phyloP scores from a whole-genome alignment of 768 basidiomycete species.

The Trametes villosa region DNA sequence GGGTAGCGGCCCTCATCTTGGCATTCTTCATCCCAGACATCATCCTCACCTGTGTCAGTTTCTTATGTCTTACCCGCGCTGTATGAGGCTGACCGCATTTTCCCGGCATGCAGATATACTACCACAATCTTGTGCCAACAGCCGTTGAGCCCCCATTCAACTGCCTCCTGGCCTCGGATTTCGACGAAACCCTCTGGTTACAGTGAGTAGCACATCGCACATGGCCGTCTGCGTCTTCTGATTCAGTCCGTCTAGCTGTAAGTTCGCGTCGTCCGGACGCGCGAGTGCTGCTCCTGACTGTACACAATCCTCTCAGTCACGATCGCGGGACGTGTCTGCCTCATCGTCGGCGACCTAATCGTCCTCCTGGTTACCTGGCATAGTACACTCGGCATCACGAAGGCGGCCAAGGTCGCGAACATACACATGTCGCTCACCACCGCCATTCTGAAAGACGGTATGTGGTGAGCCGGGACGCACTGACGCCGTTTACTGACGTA shows the following conservation, averaged over 20 bases:
- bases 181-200: neutral
- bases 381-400: conserved; percentile 8
- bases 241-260: neutral
- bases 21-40: conserved; percentile 5
- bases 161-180: neutral
- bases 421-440: conserved; percentile 11
- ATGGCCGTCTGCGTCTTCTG: too few species aligned
- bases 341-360: conserved; percentile 11
- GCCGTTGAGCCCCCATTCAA: conserved; percentile 4
- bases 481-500: neutral
- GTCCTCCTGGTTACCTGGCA: conserved; percentile 13
- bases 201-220: neutral
- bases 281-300: neutral
- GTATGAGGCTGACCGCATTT: neutral
- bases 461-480: neutral
- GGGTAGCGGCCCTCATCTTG: neutral
- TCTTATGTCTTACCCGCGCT: neutral
- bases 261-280: neutral
- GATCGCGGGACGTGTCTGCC: conserved; percentile 4
- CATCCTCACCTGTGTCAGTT: conserved; percentile 1
- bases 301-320: neutral
- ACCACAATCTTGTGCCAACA: neutral
- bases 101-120: neutral
- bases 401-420: neutral
- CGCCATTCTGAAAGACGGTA: conserved; percentile 13